These are phyloP conservation scores for Oryza brachyantha DNA, from an alignment of 176 grass and related monocot genomes.

Conservation along the genomic window DNA sequence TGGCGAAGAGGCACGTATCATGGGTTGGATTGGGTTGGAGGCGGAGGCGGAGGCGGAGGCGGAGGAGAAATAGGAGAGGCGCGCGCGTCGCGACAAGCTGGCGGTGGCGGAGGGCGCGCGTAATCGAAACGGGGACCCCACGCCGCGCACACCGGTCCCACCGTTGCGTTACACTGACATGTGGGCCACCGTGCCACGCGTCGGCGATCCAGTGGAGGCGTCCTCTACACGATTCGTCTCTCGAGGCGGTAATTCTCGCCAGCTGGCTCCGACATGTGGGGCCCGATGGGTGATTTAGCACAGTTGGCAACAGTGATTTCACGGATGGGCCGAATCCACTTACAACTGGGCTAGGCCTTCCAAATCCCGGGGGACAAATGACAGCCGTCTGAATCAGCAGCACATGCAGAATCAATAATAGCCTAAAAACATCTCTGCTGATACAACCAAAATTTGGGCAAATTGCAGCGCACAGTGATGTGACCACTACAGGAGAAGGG, in stretches of 20 bases:
- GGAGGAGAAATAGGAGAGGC: not conserved
- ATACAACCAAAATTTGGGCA: not conserved
- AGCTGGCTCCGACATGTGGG: conserved; percentile 8
- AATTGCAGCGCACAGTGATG: no score
- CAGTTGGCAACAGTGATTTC: not conserved
- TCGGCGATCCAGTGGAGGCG: not conserved
- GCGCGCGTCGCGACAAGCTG: conserved; percentile 31
- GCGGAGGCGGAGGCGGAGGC: not conserved
- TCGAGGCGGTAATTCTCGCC: conserved; percentile 16
- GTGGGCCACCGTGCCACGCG: not conserved
- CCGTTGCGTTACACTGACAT: not conserved
- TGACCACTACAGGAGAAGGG: no score
- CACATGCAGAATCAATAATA: not conserved
- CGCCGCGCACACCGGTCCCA: no score
- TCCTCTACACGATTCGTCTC: not conserved
- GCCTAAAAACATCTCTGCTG: not conserved
- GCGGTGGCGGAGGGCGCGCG: conserved; percentile 1
- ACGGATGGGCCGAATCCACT: not conserved
- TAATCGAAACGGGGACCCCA: not conserved
- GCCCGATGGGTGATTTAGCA: not conserved
- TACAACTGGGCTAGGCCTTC: not conserved
- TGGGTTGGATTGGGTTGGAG: conserved; percentile 2
- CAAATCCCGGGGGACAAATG: not conserved
- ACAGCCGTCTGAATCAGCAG: not conserved
- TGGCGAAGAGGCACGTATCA: no score